Conservation (phyloP, 441 rosid genomes). For the Eutrema salsugineum region DNA sequence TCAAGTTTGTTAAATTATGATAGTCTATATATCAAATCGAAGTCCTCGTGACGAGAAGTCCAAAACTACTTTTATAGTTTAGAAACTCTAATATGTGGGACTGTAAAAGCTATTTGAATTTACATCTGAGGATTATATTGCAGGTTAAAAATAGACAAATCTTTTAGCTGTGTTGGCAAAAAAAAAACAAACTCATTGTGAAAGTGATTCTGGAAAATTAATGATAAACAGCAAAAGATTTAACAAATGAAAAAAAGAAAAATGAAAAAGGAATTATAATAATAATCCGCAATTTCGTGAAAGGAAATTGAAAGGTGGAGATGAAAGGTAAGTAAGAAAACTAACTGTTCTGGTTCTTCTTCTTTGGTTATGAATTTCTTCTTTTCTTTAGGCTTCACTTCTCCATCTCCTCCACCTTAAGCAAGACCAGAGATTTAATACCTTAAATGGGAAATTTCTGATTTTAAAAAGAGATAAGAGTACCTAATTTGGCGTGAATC, state of each 20-base stretch:
- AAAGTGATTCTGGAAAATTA: not conserved
- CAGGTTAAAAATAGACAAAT: too few relatives aligned
- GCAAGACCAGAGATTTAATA: not conserved
- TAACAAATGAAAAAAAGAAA: too few relatives aligned
- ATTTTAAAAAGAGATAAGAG: not conserved
- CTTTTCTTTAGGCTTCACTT: slow-evolving; percentile 63
- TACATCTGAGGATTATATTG: too few relatives aligned
- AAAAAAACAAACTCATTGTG: too few relatives aligned
- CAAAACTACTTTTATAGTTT: too few relatives aligned
- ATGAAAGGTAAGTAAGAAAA: not conserved
- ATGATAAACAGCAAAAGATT: not conserved
- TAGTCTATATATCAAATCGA: too few relatives aligned
- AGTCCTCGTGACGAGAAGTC: too few relatives aligned
- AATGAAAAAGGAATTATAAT: too few relatives aligned
- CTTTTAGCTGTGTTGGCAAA: too few relatives aligned
- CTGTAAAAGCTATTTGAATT: too few relatives aligned
- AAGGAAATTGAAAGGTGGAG: not conserved
- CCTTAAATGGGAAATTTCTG: not conserved
- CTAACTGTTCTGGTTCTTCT: slow-evolving; percentile 86
- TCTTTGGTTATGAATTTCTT: slow-evolving; percentile 86
- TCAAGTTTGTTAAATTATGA: too few relatives aligned
- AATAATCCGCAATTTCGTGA: not conserved
- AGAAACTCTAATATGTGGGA: too few relatives aligned
- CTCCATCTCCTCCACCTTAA: slow-evolving; percentile 70
- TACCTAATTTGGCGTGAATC: slow-evolving; percentile 60